Percentiles rank a stretch among this genome's conserved stretches.
Conservation (phyloP, 192 early-diverging fungal species). For the Umbelopsis ramanniana region DNA sequence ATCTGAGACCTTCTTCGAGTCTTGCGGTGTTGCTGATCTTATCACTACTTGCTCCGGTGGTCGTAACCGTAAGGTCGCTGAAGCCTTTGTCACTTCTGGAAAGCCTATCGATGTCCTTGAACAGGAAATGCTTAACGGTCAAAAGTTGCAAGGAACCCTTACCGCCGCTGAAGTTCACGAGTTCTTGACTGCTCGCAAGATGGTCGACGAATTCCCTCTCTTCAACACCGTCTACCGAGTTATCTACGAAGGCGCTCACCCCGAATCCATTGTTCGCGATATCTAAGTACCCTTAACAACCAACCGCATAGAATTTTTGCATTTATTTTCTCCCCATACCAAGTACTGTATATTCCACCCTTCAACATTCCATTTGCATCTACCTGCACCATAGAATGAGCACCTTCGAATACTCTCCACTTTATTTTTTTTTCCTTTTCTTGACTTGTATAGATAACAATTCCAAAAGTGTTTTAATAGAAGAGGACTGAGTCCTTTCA, state of each 20-base stretch:
- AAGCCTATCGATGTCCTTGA: constrained; percentile 94
- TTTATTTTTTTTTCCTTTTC: background rate
- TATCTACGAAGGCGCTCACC: constrained; percentile 77
- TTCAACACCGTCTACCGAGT: constrained; percentile 94
- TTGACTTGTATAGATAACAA: background rate
- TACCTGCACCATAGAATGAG: background rate
- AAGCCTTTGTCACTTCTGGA: constrained; percentile 89
- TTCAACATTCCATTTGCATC: background rate
- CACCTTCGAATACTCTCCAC: background rate
- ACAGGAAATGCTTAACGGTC: constrained; percentile 91
- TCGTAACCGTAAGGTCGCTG: constrained; percentile 92
- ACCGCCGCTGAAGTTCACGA: constrained; percentile 87
- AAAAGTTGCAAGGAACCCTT: constrained; percentile 95
- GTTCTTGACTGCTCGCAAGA: constrained; percentile 69
- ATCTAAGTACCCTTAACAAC: constrained; percentile 38
- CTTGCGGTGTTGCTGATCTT: constrained; percentile 95
- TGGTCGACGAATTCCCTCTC: constrained; percentile 82
- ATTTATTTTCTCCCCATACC: background rate
- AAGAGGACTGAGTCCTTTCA: constrained; percentile 8
- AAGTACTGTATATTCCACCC: constrained; percentile 6
- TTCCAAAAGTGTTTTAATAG: background rate
- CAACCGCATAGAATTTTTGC: background rate
- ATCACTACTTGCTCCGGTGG: constrained; percentile 98
- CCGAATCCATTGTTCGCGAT: constrained; percentile 71
- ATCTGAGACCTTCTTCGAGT: constrained; percentile 96